Evolutionary conservation across 1,139 yeast genomes (phyloP).

Genomic region (Candida sojae): DNA sequence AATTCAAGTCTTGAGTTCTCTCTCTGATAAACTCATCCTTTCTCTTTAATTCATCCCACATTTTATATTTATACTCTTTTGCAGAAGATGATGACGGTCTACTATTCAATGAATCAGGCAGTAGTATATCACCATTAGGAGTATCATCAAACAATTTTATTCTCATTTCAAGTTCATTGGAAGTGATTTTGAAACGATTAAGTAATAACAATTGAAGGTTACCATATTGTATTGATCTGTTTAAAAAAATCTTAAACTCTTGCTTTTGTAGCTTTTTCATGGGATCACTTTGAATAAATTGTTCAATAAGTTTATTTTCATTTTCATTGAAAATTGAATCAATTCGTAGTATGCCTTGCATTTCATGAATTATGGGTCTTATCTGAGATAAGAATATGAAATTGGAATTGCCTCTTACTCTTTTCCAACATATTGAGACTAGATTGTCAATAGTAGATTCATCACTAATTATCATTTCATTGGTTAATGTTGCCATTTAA

Average conservation of each 20-base stretch:
- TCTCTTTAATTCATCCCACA: slow-evolving; percentile 7
- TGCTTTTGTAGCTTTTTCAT: slow-evolving; percentile 25
- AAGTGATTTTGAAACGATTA: slow-evolving; percentile 24
- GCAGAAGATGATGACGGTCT: slow-evolving; percentile 1
- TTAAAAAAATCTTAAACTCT: slow-evolving; percentile 31
- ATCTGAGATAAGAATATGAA: slow-evolving; percentile 32
- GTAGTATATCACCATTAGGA: not conserved
- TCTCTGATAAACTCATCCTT: slow-evolving; percentile 5
- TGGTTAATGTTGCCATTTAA: not conserved
- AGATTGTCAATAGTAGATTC: slow-evolving; percentile 18
- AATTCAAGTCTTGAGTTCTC: slow-evolving; percentile 2
- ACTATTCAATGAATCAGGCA: not conserved
- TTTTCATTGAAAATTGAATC: slow-evolving; percentile 23
- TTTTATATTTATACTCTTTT: not conserved
- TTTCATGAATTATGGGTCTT: slow-evolving; percentile 24
- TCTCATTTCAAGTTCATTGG: slow-evolving; percentile 12
- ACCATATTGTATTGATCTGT: slow-evolving; percentile 25
- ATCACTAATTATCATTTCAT: not conserved
- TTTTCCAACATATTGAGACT: slow-evolving; percentile 32
- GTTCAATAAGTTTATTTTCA: slow-evolving; percentile 27
- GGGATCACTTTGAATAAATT: slow-evolving; percentile 30
- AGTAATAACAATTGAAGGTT: slow-evolving; percentile 26
- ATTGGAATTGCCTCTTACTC: slow-evolving; percentile 16
- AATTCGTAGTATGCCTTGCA: slow-evolving; percentile 25
- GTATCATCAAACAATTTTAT: not conserved